A percentile compares a stretch with the other conserved stretches of the same genome.
phyloP scores from a whole-genome alignment of 2,329 filamentous ascomycete genomes.

The Phyllosticta citriasiana region DNA sequence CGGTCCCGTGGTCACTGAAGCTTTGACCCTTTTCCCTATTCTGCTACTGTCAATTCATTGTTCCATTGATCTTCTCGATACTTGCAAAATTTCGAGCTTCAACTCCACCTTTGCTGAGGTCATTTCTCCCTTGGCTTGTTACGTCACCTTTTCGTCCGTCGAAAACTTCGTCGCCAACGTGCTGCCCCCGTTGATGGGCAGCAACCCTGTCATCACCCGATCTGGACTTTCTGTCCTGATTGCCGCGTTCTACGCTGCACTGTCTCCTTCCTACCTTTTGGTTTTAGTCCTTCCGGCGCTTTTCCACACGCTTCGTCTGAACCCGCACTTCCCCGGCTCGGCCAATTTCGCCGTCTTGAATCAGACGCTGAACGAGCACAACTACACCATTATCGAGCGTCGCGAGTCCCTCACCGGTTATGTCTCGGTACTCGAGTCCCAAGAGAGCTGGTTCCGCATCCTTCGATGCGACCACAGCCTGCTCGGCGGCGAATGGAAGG shows the following conservation, averaged over 20 bases:
- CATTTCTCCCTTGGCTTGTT: constrained; percentile 54
- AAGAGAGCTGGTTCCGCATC: constrained; percentile 60
- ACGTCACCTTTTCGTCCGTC: constrained; percentile 48
- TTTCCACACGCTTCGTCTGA: constrained; percentile 59
- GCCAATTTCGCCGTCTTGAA: constrained; percentile 55
- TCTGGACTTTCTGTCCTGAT: constrained; percentile 62
- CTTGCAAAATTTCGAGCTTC: constrained; percentile 41
- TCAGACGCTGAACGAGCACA: constrained; percentile 50
- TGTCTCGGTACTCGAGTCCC: constrained; percentile 76
- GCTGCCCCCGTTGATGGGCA: constrained; percentile 47
- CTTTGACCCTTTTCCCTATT: constrained; percentile 54
- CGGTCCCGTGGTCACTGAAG: constrained; percentile 69
- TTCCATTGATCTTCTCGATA: constrained; percentile 47
- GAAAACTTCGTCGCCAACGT: constrained; percentile 32
- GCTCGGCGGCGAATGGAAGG: constrained; percentile 82
- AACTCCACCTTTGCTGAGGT: constrained; percentile 48
- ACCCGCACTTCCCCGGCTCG: constrained; percentile 60
- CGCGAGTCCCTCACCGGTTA: constrained; percentile 86
- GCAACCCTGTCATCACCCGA: constrained; percentile 55
- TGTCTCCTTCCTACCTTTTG: constrained; percentile 60
- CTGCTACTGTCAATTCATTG: constrained; percentile 31
- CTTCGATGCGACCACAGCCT: constrained; percentile 92
- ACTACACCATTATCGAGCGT: constrained; percentile 70
- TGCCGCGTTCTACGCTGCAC: constrained; percentile 51
- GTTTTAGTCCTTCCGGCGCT: constrained; percentile 61